Evolutionary conservation across 2,329 filamentous ascomycete genomes (phyloP), one percentile per base, ranked within the genome.

Genomic region (Sclerotinia borealis): DNA sequence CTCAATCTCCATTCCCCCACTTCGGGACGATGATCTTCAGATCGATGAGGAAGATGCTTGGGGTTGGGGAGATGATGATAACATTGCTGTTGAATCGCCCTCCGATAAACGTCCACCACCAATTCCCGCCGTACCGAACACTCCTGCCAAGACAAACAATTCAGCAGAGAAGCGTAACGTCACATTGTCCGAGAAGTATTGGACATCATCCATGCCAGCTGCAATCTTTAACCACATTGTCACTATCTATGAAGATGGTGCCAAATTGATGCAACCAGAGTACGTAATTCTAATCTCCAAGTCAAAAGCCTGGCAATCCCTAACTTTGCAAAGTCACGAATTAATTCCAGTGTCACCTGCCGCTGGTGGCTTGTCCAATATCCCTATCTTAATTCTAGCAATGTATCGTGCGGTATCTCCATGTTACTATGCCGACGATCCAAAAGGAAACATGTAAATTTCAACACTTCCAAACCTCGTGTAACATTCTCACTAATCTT

Each of bases 121-220:
- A 25, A 27, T 50, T 34, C 19, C 25, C 2, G 19, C n/a, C 13
- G 31, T 37, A 11, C 19, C 39, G 9, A 41, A 15, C 10, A 43
- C 41, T 43, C 48, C 45, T 13, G 25, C 17, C 50, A 55, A 27
- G 19, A 34, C 36, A 9, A 25, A 59, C 9, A 25, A 55, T 34
- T 15, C 59, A 45, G 27, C 69, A 31, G 62, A 67, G 19, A 61
- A 51, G 3, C 64, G 67, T 58, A 89, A 95, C 72, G 78, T 98
- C 64, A 89, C 90, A 0, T 77, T 98, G 50, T 89, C 83, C 66
- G 95, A 99, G 76, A 90, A 84, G 1, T 99, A 96, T 75, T 90
- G 87, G 64, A 90, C 96, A 59, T 97, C 93, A 0, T 89, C 90
- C 2, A 89, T 97, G 74, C 93, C 95, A 0, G 88, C 92, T 65